phyloP scores from a whole-genome alignment of 2,329 filamentous ascomycete species.

The Calonectria honghensis region DNA sequence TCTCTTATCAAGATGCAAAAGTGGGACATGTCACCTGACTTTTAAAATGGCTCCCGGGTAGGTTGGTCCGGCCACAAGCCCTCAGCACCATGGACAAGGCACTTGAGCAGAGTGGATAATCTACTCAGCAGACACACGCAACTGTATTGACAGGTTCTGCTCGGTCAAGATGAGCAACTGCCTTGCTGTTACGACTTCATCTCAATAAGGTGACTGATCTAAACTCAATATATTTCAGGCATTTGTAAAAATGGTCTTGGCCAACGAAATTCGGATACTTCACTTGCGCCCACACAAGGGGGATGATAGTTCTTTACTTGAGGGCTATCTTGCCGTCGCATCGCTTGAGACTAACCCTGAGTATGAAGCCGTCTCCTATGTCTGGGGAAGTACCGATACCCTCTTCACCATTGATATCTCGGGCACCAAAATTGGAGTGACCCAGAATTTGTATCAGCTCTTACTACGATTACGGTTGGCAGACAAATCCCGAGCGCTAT shows the following conservation, averaged over 20 bases:
- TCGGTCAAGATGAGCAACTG: too few species aligned
- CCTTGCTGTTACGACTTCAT: too few species aligned
- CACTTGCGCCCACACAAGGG: conserved; percentile 26
- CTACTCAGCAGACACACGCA: too few species aligned
- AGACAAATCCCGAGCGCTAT: conserved; percentile 25
- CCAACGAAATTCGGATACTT: conserved; percentile 34
- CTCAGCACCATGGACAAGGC: too few species aligned
- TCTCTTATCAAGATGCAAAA: too few species aligned
- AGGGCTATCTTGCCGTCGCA: conserved; percentile 16
- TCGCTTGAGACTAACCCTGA: conserved; percentile 26
- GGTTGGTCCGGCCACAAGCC: too few species aligned
- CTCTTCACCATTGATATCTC: conserved; percentile 34
- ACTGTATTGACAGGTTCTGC: too few species aligned
- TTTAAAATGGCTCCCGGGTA: too few species aligned
- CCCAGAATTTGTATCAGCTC: conserved; percentile 30
- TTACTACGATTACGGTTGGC: conserved; percentile 27
- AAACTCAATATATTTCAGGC: too few species aligned
- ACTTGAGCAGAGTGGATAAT: too few species aligned
- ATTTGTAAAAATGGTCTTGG: conserved; percentile 3
- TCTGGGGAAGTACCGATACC: conserved; percentile 33
- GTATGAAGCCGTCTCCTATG: conserved; percentile 40
- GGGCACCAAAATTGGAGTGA: conserved; percentile 36
- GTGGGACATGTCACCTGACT: too few species aligned
- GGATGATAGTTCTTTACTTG: conserved; percentile 19
- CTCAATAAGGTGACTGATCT: too few species aligned